Base-by-base conservation (phyloP, 2,329 filamentous ascomycete genomes). In the Sarocladiaceae sp. region DNA sequence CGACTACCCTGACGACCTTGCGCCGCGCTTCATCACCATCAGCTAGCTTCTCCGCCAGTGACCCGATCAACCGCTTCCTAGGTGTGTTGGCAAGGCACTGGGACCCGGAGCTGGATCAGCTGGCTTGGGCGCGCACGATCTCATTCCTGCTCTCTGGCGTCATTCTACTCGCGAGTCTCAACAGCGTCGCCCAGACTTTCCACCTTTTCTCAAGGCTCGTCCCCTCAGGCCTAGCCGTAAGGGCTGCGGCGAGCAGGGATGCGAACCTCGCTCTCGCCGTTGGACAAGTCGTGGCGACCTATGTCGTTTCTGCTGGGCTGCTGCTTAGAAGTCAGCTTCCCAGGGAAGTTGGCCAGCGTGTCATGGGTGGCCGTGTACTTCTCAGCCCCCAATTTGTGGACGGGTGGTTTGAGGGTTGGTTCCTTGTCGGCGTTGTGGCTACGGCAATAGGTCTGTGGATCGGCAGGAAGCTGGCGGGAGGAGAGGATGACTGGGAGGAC, bases 341-440 rank as follows among this genome's bases (percentile, higher is more conserved):
- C 0, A 76, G 75, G 33, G 87, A 92, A 64, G 85, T 95, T 3
- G 84, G 83, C 2, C 87, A 91, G 57, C 88, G 88, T 1, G 71
- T 96, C 26, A 84, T 88, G 18, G 87, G 49, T 15, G 39, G 33
- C 10, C 31, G 37, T 13, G 54, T 51, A 2, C 36, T 89, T 15
- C 74, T 95, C 84, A 66, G 71, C 51, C 76, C 77, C 3, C 67
- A 65, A 10, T 80, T 81, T 56, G 77, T 79, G 31, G 74, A 95
- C 61, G 77, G 81, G 26, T 96, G 90, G 90, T 96, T 96, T 59
- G 90, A 96, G 66, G 84, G 83, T 7, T 93, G 90, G 85, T 96
- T 95, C 66, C 67, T 96, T 52, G 64, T 84, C 2, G 86, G 86
- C 4, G 87, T 84, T 56, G 71, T 75, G 0, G 62, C 78, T 12